phyloP scores from a whole-genome alignment of 73 alveolate species.

The Blepharisma japonicum region DNA sequence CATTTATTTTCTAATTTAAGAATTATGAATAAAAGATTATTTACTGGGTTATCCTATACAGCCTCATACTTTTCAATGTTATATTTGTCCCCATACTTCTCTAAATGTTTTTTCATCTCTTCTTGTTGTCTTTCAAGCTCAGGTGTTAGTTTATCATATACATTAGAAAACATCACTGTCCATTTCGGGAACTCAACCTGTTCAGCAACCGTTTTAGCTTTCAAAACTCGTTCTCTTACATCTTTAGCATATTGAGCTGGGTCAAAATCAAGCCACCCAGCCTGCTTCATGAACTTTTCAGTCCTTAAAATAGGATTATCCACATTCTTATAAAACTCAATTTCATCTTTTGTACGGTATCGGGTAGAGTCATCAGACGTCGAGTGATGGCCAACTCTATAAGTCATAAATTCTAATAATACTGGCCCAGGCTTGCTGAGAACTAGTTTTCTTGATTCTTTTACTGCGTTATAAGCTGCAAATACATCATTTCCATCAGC shows the following conservation, averaged over 20 bases:
- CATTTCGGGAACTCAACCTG: conserved; percentile 55
- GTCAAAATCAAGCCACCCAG: conserved; percentile 52
- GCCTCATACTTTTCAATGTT: conserved; percentile 27
- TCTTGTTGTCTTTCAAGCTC: conserved; percentile 57
- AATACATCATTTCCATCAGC: conserved; percentile 95
- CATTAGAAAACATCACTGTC: conserved; percentile 71
- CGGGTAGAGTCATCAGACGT: conserved; percentile 74
- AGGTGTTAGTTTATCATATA: conserved; percentile 62
- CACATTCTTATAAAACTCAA: conserved; percentile 22
- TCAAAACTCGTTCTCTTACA: conserved; percentile 53
- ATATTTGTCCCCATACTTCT: conserved; percentile 64
- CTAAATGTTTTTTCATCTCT: conserved; percentile 51
- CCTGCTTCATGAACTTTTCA: conserved; percentile 44
- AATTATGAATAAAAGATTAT: background rate
- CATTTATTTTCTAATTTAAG: no score
- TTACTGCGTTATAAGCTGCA: conserved; percentile 83
- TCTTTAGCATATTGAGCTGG: conserved; percentile 45
- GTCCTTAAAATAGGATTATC: conserved; percentile 52
- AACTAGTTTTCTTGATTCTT: conserved; percentile 78
- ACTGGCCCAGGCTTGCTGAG: conserved; percentile 73
- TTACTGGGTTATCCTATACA: background rate
- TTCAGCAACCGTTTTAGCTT: conserved; percentile 35
- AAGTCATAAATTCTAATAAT: conserved; percentile 86
- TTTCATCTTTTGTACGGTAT: conserved; percentile 44
- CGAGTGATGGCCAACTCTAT: conserved; percentile 90